Conservation (phyloP, 2,329 filamentous ascomycete genomes). For the Cladophialophora carrionii region DNA sequence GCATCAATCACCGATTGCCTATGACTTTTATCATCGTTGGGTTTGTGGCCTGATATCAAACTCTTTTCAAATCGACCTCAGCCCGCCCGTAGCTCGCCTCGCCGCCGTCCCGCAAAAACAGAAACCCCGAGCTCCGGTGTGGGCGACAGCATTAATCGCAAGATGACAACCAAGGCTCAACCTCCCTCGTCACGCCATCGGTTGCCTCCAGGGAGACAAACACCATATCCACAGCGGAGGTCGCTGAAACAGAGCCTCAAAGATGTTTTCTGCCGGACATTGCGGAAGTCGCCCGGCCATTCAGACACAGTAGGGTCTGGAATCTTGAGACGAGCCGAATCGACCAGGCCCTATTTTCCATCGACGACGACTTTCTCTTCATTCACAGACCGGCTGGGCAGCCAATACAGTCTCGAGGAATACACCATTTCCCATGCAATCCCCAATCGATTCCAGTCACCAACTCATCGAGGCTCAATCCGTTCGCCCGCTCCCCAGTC, state of each 20-base stretch:
- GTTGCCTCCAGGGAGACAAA: neutral
- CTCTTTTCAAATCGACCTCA: constrained; percentile 1
- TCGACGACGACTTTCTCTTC: constrained; percentile 27
- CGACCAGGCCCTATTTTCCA: constrained; percentile 11
- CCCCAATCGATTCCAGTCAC: constrained; percentile 24
- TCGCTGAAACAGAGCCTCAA: constrained; percentile 36
- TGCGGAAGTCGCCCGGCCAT: constrained; percentile 22
- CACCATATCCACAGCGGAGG: constrained; percentile 23
- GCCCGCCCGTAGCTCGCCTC: neutral
- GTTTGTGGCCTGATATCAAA: neutral
- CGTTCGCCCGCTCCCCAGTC: constrained; percentile 18
- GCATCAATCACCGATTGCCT: neutral
- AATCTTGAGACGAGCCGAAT: constrained; percentile 31
- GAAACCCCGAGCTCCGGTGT: constrained; percentile 6
- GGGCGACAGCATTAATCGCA: neutral
- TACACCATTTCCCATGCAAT: constrained; percentile 27
- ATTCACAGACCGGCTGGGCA: constrained; percentile 24
- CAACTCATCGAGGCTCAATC: constrained; percentile 6
- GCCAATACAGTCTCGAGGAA: constrained; percentile 29
- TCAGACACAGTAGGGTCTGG: constrained; percentile 33
- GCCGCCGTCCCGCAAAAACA: constrained; percentile 1
- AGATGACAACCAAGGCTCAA: constrained; percentile 29
- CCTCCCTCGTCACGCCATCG: constrained; percentile 7
- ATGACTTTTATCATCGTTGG: constrained; percentile 6
- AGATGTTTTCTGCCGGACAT: constrained; percentile 34